Evolutionary conservation across 495 filamentous ascomycete species (phyloP), one percentile per base, ranked within the genome.

Genomic region (Delitschia confertaspora): DNA sequence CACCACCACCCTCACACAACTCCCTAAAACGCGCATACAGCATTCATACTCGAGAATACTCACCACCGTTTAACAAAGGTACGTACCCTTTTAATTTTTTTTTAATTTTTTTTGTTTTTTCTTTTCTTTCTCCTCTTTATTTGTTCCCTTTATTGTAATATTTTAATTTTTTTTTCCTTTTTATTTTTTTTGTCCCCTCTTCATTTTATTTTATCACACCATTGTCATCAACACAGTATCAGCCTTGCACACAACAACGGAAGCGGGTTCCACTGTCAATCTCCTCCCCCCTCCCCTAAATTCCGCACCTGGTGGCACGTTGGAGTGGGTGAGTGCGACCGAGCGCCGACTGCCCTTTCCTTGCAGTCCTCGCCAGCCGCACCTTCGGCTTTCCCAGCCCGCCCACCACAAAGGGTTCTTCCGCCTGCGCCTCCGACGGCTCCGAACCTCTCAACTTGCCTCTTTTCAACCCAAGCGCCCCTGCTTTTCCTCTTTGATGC

Each of bases 281-380:
- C n/a, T n/a, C n/a, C n/a, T n/a, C n/a, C n/a, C n/a, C n/a, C n/a
- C n/a, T n/a, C n/a, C n/a, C n/a, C n/a, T n/a, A n/a, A n/a, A n/a
- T 29, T 29, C 7, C 26, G n/a, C 13, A 7, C 26, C 26, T 29
- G 26, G 26, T 13, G 7, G 7, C 26, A 7, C 7, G 26, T 29
- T 29, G n/a, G 26, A 10, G 14, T 32, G 25, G 23, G 38, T 27
- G 24, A 31, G 41, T 38, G 48, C 27, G 42, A 29, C 47, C 38
- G 19, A 20, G 33, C 26, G 33, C 22, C 32, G 26, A 7, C 18
- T 17, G 9, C 10, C 32, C 36, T 54, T 47, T 50, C 49, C 54
- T 54, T 54, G 49, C 54, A 57, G 47, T 47, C 54, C 35, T 41
- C 42, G 44, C 43, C 44, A 45, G 43, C 47, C 47, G n/a, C n/a